A percentile compares a stretch with the other conserved stretches of the same genome.
Conservation (phyloP, 2,329 filamentous ascomycete species). For the Daldinia eschscholtzii region DNA sequence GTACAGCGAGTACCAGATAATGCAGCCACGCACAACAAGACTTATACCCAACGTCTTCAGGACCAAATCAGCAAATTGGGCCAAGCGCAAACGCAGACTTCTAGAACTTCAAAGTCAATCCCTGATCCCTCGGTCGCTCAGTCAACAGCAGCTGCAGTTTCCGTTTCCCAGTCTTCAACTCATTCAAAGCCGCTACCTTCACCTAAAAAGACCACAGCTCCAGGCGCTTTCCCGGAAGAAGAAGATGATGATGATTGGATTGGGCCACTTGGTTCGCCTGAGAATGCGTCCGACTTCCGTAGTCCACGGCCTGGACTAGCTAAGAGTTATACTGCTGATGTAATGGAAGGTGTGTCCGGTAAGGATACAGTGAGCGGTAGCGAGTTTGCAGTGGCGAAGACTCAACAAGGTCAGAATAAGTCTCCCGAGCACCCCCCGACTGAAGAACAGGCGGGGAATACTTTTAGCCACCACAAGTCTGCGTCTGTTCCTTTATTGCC, state of each 20-base stretch:
- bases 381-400: slow-evolving; percentile 61
- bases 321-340: slow-evolving; percentile 72
- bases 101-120: slow-evolving; percentile 63
- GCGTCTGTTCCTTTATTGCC: slow-evolving; percentile 70
- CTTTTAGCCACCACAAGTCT: slow-evolving; percentile 70
- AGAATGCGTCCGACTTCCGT: slow-evolving; percentile 53
- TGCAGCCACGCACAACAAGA: slow-evolving; percentile 79
- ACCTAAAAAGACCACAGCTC: slow-evolving; percentile 59
- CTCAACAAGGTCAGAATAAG: slow-evolving; percentile 53
- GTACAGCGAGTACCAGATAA: slow-evolving; percentile 62
- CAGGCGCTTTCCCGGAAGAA: slow-evolving; percentile 72
- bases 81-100: slow-evolving; percentile 65
- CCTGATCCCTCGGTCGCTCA: slow-evolving; percentile 55
- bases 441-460: slow-evolving; percentile 51
- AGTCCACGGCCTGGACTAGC: slow-evolving; percentile 65
- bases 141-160: slow-evolving; percentile 45
- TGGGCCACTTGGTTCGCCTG: slow-evolving; percentile 61
- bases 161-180: slow-evolving; percentile 51
- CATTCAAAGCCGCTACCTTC: slow-evolving; percentile 57
- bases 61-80: slow-evolving; percentile 87
- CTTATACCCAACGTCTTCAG: slow-evolving; percentile 92
- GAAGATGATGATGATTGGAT: slow-evolving; percentile 76
- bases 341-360: slow-evolving; percentile 68
- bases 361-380: slow-evolving; percentile 63
- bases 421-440: slow-evolving; percentile 56